phyloP scores from a whole-genome alignment of 495 filamentous ascomycete genomes.

The Mytilinidion resinicola region DNA sequence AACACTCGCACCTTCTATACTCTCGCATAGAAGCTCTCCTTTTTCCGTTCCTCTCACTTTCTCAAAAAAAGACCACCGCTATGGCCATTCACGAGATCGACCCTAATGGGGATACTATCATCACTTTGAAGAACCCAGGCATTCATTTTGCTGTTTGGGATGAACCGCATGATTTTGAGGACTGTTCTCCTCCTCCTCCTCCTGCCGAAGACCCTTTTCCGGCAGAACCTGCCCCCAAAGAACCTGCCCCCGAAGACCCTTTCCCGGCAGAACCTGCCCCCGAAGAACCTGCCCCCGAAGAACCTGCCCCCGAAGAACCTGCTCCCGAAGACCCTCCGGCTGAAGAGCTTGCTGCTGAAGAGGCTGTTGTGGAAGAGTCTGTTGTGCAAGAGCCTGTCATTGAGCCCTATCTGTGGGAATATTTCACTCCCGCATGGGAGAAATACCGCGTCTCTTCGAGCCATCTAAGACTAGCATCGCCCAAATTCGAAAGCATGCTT shows the following conservation, averaged over 20 bases:
- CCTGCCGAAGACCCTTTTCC: too few species aligned
- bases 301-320: too few species aligned
- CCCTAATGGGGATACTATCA: neutral
- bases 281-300: too few species aligned
- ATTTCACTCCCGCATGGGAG: neutral
- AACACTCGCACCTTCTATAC: too few species aligned
- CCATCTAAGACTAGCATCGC: slow-evolving; percentile 46
- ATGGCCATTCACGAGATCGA: neutral
- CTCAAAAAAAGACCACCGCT: too few species aligned
- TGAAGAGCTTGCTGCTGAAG: neutral
- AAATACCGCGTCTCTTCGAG: slow-evolving; percentile 46
- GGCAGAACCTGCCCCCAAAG: too few species aligned
- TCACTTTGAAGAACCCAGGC: slow-evolving; percentile 5
- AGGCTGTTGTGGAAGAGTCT: neutral
- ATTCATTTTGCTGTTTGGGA: neutral
- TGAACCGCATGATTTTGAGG: too few species aligned
- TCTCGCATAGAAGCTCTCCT: too few species aligned
- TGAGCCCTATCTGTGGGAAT: neutral
- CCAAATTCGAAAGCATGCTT: slow-evolving; percentile 40
- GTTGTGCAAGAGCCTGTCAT: neutral
- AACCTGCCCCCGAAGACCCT: too few species aligned
- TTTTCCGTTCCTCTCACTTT: too few species aligned
- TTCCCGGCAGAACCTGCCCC: too few species aligned
- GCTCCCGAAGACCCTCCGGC: neutral
- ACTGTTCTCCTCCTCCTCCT: too few species aligned